Percentiles rank a stretch among this genome's conserved stretches.
phyloP scores from a whole-genome alignment of 352 stramenopile species.

The Phytophthora kernoviae region DNA sequence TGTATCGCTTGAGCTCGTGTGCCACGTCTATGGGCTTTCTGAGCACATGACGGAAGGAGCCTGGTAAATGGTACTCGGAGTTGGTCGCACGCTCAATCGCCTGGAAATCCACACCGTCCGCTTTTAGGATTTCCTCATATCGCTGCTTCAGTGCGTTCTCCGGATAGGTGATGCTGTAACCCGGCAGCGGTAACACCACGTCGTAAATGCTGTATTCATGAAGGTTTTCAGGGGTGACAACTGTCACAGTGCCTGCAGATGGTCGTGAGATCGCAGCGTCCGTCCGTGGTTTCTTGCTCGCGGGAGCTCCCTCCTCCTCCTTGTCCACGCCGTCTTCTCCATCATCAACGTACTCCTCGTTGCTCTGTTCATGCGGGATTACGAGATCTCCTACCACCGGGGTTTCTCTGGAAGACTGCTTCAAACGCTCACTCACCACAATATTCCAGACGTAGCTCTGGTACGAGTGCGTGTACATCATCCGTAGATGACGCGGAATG shows the following conservation, averaged over 20 bases:
- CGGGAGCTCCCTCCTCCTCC: slow-evolving; percentile 25
- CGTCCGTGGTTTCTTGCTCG: slow-evolving; percentile 29
- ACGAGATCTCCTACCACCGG: slow-evolving; percentile 94
- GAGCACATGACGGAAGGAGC: slow-evolving; percentile 94
- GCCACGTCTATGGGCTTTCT: slow-evolving; percentile 88
- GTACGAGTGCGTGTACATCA: slow-evolving; percentile 93
- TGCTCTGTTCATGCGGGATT: slow-evolving; percentile 47
- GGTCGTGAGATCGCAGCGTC: slow-evolving; percentile 46
- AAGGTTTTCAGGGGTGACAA: slow-evolving; percentile 92
- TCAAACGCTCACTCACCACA: slow-evolving; percentile 90
- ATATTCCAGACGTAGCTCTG: slow-evolving; percentile 98
- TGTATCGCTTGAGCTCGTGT: slow-evolving; percentile 93
- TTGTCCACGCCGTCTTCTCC: slow-evolving; percentile 16
- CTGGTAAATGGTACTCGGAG: slow-evolving; percentile 92
- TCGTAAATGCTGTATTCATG: slow-evolving; percentile 92
- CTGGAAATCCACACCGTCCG: slow-evolving; percentile 74
- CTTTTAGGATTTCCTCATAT: slow-evolving; percentile 66
- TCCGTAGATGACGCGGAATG: slow-evolving; percentile 86
- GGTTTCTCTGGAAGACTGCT: slow-evolving; percentile 61
- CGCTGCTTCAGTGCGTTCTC: slow-evolving; percentile 77
- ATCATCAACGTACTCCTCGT: slow-evolving; percentile 45
- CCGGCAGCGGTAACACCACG: slow-evolving; percentile 96
- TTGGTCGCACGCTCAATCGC: slow-evolving; percentile 65
- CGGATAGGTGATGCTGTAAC: slow-evolving; percentile 90
- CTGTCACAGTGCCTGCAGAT: slow-evolving; percentile 12